Conservation (phyloP, 768 basidiomycete species). For the Aureoboletus auriporus region DNA sequence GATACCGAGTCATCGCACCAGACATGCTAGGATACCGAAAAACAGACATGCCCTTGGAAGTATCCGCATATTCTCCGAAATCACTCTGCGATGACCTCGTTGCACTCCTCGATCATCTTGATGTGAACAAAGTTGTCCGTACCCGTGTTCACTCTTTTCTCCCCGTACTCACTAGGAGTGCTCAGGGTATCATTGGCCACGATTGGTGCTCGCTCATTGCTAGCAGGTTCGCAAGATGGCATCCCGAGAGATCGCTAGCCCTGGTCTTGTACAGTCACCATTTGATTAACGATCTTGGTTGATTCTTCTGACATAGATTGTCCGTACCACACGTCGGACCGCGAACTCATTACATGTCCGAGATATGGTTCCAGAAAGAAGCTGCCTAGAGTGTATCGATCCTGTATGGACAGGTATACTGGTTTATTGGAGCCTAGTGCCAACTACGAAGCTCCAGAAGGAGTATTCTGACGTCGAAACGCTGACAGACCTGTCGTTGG, state of each 20-base stretch:
- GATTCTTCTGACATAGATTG: constrained; percentile 38
- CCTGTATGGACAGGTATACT: too few relatives aligned
- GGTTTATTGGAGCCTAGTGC: too few relatives aligned
- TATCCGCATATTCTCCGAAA: constrained; percentile 56
- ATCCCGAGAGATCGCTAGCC: constrained; percentile 58
- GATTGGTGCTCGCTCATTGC: constrained; percentile 75
- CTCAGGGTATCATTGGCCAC: constrained; percentile 65
- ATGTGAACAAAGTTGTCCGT: constrained; percentile 51
- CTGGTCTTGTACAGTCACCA: constrained; percentile 49
- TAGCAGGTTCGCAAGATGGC: constrained; percentile 66
- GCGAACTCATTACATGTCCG: constrained; percentile 40
- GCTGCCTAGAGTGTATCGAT: too few relatives aligned
- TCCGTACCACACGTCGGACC: constrained; percentile 69
- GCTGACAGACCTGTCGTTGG: too few relatives aligned
- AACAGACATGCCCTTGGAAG: constrained; percentile 55
- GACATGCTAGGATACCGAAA: constrained; percentile 57
- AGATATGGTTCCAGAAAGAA: too few relatives aligned
- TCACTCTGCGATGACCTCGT: constrained; percentile 58
- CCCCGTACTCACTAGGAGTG: not conserved
- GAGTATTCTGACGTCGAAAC: too few relatives aligned
- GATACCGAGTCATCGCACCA: constrained; percentile 57
- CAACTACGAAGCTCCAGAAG: too few relatives aligned
- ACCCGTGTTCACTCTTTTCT: not conserved
- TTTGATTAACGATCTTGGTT: not conserved
- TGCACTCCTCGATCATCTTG: constrained; percentile 60